These are phyloP conservation scores for Perkinsus chesapeaki DNA, from an alignment of 169 alveolate genomes.

Conservation along the genomic window DNA sequence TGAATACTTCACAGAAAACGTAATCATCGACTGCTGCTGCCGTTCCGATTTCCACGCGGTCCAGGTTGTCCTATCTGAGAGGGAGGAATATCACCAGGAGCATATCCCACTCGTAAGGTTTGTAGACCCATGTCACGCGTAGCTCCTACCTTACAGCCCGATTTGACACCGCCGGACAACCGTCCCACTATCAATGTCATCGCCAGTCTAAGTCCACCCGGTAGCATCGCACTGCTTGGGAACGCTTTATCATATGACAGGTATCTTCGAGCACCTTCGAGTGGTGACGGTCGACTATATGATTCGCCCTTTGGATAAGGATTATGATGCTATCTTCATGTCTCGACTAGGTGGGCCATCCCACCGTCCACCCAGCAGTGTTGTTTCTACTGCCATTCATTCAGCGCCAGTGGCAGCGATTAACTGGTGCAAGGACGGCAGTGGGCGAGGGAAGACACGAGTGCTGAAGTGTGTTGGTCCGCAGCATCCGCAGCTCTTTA, in stretches of 20 bases:
- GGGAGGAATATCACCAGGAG: not conserved
- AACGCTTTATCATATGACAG: not conserved
- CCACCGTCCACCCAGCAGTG: not conserved
- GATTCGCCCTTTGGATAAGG: not conserved
- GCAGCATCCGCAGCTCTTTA: not conserved
- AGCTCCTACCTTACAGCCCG: not conserved
- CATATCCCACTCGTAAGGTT: not conserved
- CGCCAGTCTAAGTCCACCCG: not conserved
- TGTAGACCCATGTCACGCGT: not conserved
- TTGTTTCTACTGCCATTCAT: not conserved
- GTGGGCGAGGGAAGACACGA: not conserved
- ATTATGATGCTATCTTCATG: not conserved
- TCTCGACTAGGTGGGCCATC: not conserved
- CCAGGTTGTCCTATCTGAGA: not conserved
- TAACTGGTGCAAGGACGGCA: not conserved
- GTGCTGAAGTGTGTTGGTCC: not conserved
- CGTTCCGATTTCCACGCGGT: not conserved
- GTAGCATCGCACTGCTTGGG: not conserved
- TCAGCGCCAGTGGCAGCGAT: not conserved
- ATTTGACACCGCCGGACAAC: not conserved
- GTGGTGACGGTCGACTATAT: not conserved
- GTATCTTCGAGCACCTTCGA: not conserved
- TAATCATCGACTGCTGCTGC: slow-evolving; percentile 25
- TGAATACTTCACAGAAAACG: slow-evolving; percentile 68
- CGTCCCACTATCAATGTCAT: not conserved